Evolutionary conservation across 2,329 filamentous ascomycete species (phyloP).

Genomic region (Calonectria hongkongensis): DNA sequence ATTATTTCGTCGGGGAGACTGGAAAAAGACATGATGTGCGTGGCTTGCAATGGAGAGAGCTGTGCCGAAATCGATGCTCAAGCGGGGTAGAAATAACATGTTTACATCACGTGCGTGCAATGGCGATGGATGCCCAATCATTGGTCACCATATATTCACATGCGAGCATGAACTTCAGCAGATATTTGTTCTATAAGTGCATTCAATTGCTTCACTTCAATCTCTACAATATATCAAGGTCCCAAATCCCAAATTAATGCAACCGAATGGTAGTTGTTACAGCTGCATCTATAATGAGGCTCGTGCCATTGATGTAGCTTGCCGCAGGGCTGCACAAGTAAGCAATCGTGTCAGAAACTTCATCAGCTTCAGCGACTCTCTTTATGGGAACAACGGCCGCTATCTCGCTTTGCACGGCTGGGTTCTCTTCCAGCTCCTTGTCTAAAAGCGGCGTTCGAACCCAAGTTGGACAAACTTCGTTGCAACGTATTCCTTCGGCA

Average conservation of each 20-base stretch:
- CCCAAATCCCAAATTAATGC: neutral
- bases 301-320: slow-evolving; percentile 21
- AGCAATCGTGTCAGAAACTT: slow-evolving; percentile 24
- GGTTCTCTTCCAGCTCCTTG: slow-evolving; percentile 7
- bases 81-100: neutral
- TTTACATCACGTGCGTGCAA: neutral
- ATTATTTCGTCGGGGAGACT: neutral
- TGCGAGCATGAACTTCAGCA: no score
- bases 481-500: neutral
- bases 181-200: no score
- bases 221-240: neutral
- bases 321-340: slow-evolving; percentile 24
- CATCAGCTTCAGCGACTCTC: slow-evolving; percentile 18
- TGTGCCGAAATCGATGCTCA: neutral
- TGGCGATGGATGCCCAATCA: neutral
- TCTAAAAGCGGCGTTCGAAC: slow-evolving; percentile 6
- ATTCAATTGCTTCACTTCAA: neutral
- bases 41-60: neutral
- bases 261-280: neutral
- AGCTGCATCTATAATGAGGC: neutral
- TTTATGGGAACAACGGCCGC: slow-evolving; percentile 3
- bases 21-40: neutral
- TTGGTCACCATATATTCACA: no score
- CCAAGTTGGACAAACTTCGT: slow-evolving; percentile 1
- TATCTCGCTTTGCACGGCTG: neutral